Evolutionary conservation across 2,329 filamentous ascomycete genomes (phyloP), one percentile per base, ranked within the genome.

Genomic region (Chaetomiaceae sp.): DNA sequence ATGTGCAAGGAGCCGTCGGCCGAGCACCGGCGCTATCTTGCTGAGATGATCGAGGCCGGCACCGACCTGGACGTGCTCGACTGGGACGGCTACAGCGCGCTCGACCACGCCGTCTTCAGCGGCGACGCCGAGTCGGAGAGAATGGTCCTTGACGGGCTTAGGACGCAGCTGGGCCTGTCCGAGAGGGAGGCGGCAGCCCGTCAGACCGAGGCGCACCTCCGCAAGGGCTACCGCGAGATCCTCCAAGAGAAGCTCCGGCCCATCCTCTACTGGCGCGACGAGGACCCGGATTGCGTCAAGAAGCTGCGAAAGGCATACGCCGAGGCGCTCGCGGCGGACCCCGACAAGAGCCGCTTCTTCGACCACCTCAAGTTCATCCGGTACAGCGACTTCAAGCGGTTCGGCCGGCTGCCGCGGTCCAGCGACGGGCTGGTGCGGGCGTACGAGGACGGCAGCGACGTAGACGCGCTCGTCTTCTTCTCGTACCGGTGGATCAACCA

Each of bases 401-500:
- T 56, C 17, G 54, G 44, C 4, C 20, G 38, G 20, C 38, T 40
- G 20, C 38, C 38, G 22, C 38, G 38, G 38, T 25, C 38, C 22
- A 40, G 38, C 20, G 38, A 40, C 22, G 38, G 38, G 20, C 17
- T 46, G 33, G 45, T 53, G 11, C 49, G 43, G 20, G 20, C 45
- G 20, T 48, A 17, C 20, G 36, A 38, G 39, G 31, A 53, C 12
- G 44, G 42, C 2, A 43, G 34, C 17, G 25, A 43, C 15, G 17
- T 37, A n/a, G 54, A 46, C 15, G 52, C 46, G 11, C 19, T 56
- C 31, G 42, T 56, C 27, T 56, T 56, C 34, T 53, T 53, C 25
- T 54, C 51, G 2, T 54, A 54, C 31, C 39, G 51, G 4, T 56
- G 54, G 54, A 42, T 56, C 33, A 56, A 56, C 49, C 25, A 47